Percentiles rank a stretch among this genome's conserved stretches.
These are phyloP conservation scores for Pythium plurisporium DNA, from an alignment of 352 stramenopile species.

Conservation along the genomic window DNA sequence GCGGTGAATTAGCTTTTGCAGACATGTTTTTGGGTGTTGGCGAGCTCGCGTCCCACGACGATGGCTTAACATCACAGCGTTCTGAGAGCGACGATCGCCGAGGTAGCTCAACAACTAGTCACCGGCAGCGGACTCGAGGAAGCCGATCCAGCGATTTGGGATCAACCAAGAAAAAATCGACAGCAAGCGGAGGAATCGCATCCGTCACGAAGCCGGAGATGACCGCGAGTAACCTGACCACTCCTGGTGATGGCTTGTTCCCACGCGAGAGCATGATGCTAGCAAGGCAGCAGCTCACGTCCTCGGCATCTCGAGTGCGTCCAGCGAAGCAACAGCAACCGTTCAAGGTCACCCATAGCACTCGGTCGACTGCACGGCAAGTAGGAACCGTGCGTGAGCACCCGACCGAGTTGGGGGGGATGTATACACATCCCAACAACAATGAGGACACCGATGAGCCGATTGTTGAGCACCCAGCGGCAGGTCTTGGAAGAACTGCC, in stretches of 20 bases:
- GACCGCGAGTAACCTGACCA: neutral
- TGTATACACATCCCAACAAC: constrained; percentile 9
- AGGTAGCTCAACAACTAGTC: neutral
- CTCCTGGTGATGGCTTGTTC: constrained; percentile 9
- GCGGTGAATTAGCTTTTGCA: neutral
- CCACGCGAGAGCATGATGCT: constrained; percentile 11
- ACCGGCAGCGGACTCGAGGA: neutral
- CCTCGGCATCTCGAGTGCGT: constrained; percentile 41
- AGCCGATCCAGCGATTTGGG: neutral
- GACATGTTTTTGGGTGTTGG: constrained; percentile 14
- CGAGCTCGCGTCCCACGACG: neutral
- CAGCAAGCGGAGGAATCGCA: neutral
- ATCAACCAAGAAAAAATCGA: neutral
- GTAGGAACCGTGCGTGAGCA: neutral
- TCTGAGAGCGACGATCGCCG: constrained; percentile 14
- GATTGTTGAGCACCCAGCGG: constrained; percentile 13
- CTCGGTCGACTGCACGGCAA: neutral
- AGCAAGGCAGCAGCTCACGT: constrained; percentile 27
- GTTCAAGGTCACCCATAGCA: neutral
- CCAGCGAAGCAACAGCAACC: constrained; percentile 34
- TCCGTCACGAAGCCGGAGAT: neutral
- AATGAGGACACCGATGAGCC: constrained; percentile 21
- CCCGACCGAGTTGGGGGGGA: neutral
- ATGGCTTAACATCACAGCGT: constrained; percentile 4
- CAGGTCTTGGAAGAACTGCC: neutral